These are phyloP conservation scores for Smittium mucronatum DNA, from an alignment of 371 early-diverging fungal species.

Conservation along the genomic window DNA sequence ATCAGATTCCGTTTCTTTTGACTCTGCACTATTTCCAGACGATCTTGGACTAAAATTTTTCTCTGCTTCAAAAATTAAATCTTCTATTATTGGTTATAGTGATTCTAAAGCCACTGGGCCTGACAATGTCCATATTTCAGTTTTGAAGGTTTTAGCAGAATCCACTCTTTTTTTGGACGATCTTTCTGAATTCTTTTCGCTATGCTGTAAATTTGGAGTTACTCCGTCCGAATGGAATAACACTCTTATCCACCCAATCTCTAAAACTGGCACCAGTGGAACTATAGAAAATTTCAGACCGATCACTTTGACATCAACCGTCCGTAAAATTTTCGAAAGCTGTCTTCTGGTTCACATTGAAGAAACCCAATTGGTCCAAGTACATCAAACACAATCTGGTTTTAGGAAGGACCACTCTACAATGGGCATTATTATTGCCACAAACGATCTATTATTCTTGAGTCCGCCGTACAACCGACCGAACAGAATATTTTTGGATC, in stretches of 20 bases:
- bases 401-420: background rate
- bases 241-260: background rate
- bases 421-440: background rate
- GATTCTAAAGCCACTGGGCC: background rate
- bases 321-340: background rate
- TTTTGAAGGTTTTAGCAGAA: background rate
- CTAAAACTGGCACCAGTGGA: background rate
- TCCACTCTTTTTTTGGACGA: background rate
- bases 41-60: background rate
- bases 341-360: background rate
- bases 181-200: background rate
- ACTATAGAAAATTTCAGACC: background rate
- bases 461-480: background rate
- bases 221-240: background rate
- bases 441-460: background rate
- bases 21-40: background rate
- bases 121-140: background rate
- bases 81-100: background rate
- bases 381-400: background rate
- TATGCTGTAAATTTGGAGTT: background rate
- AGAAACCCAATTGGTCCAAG: background rate
- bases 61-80: background rate
- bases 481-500: background rate
- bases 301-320: background rate
- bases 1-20: background rate